Conservation (phyloP, 805 yeast species). For the Saccharomycopsis oosterbeekiorum region DNA sequence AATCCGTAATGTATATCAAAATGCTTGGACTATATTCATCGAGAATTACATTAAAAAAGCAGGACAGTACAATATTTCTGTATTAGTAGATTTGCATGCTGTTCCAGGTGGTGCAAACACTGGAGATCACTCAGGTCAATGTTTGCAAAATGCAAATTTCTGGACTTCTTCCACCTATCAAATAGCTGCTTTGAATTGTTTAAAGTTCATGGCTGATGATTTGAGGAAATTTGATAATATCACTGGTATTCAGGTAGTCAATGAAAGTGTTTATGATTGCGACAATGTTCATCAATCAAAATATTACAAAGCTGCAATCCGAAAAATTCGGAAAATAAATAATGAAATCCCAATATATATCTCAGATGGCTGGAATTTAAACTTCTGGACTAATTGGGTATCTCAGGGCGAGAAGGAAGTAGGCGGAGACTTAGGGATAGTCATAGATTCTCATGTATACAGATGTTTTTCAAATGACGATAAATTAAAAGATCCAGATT, state of each 20-base stretch:
- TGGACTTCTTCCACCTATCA: constrained; percentile 43
- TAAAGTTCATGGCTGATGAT: constrained; percentile 56
- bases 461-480: constrained; percentile 77
- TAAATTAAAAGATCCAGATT: constrained; percentile 50
- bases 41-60: constrained; percentile 49
- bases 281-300: constrained; percentile 40
- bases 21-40: constrained; percentile 63
- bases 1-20: constrained; percentile 46
- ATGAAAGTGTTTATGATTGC: constrained; percentile 66
- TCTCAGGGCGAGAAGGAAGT: constrained; percentile 31
- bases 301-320: constrained; percentile 59
- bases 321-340: constrained; percentile 48
- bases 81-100: constrained; percentile 79
- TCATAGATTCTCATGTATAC: constrained; percentile 79
- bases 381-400: constrained; percentile 65
- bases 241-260: constrained; percentile 75
- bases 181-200: constrained; percentile 36
- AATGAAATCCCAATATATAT: constrained; percentile 57
- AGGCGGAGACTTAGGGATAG: constrained; percentile 42
- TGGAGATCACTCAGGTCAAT: constrained; percentile 74
- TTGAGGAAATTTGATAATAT: constrained; percentile 52
- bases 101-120: constrained; percentile 89
- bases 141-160: constrained; percentile 48
- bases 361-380: constrained; percentile 92
- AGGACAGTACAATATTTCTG: constrained; percentile 49